phyloP scores from a whole-genome alignment of 192 early-diverging fungal genomes.

The Gorgonomyces haynaldii region DNA sequence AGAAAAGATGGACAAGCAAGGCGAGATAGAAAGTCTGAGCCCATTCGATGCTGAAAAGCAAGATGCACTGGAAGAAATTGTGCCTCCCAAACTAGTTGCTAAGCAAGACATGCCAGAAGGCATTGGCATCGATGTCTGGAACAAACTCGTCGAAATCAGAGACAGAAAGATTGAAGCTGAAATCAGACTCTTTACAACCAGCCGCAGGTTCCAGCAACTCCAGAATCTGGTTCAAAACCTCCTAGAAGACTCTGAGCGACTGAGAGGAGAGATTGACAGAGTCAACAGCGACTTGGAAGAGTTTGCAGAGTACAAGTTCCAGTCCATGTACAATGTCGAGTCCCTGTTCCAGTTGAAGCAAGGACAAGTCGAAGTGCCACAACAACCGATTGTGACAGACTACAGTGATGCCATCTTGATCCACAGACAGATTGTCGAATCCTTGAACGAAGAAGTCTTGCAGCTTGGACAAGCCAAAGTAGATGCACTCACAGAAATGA shows the following conservation, averaged over 20 bases:
- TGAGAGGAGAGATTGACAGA: conserved; percentile 32
- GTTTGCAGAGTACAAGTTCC: conserved; percentile 42
- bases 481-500: conserved; percentile 50
- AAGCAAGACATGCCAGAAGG: conserved; percentile 35
- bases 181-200: conserved; percentile 18
- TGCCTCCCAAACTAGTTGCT: conserved; percentile 9
- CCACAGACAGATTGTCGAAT: conserved; percentile 37
- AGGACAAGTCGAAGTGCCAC: conserved; percentile 51
- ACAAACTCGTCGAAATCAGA: conserved; percentile 36
- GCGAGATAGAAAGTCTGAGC: conserved; percentile 16
- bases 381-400: conserved; percentile 48
- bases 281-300: conserved; percentile 26
- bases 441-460: conserved; percentile 38
- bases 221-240: conserved; percentile 31
- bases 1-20: conserved; percentile 7
- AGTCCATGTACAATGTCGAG: conserved; percentile 42
- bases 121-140: conserved; percentile 28
- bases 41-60: conserved; percentile 13
- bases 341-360: conserved; percentile 45
- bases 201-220: conserved; percentile 18
- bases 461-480: conserved; percentile 40
- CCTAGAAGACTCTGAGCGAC: conserved; percentile 30
- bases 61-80: background rate
- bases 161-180: conserved; percentile 35
- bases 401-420: conserved; percentile 41